phyloP scores from a whole-genome alignment of 352 stramenopile species.

The Globisporangium cederbergense region DNA sequence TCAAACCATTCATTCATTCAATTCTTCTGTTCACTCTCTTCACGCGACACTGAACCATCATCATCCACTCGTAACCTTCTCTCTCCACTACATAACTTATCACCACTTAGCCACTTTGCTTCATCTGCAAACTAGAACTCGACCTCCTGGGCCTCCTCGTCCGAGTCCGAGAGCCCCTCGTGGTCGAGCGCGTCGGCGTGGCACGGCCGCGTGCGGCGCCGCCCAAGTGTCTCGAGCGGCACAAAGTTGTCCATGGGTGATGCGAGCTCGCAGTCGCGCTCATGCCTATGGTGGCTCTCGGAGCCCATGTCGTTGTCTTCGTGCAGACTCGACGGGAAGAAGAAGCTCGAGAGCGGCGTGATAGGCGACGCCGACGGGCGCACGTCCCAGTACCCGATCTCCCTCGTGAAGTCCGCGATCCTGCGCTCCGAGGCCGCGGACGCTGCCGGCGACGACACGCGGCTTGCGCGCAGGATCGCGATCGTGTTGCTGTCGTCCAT shows the following conservation, averaged over 20 bases:
- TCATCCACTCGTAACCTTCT: not conserved
- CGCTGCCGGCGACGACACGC: constrained; percentile 28
- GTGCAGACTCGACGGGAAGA: constrained; percentile 21
- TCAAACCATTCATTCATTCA: constrained; percentile 1
- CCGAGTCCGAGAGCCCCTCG: constrained; percentile 3
- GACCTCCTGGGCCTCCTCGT: constrained; percentile 17
- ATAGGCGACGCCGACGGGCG: constrained; percentile 45
- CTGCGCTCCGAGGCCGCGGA: constrained; percentile 23
- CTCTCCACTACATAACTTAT: constrained; percentile 4
- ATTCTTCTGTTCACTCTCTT: not conserved
- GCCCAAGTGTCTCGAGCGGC: constrained; percentile 30
- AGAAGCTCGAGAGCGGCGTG: constrained; percentile 41
- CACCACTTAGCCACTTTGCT: not conserved
- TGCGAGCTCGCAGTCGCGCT: not conserved
- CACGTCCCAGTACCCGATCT: constrained; percentile 46
- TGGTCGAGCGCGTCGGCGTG: constrained; percentile 13
- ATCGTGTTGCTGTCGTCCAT: constrained; percentile 40
- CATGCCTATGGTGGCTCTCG: not conserved
- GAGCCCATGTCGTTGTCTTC: constrained; percentile 5
- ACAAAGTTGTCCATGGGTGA: constrained; percentile 40
- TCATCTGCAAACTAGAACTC: constrained; percentile 7
- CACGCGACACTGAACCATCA: not conserved
- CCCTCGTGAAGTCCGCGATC: constrained; percentile 44
- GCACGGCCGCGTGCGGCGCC: constrained; percentile 15
- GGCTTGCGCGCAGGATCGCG: constrained; percentile 46